These are phyloP conservation scores for Sporothrix humicola DNA, from an alignment of 2,329 filamentous ascomycete genomes.

Conservation along the genomic window DNA sequence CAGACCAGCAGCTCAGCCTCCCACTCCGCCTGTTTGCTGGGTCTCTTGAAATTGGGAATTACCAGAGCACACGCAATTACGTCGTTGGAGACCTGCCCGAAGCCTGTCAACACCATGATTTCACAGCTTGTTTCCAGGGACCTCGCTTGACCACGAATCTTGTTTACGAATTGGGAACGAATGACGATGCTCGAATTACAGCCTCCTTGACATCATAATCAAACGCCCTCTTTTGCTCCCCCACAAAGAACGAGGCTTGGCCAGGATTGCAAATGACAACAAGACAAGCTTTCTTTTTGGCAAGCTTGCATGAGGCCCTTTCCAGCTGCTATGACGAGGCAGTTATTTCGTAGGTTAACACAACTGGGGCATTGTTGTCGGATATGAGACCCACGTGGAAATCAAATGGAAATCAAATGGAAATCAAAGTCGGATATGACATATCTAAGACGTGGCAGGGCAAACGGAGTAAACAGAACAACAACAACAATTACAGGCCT, in stretches of 20 bases:
- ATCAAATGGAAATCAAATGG: no score
- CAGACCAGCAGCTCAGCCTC: slow-evolving; percentile 22
- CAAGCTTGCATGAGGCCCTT: background rate
- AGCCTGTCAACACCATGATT: background rate
- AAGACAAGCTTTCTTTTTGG: background rate
- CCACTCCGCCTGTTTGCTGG: slow-evolving; percentile 21
- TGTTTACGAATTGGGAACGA: slow-evolving; percentile 21
- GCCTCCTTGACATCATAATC: slow-evolving; percentile 8
- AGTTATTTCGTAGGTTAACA: background rate
- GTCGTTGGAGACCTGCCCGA: background rate
- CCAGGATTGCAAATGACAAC: background rate
- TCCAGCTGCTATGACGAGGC: background rate
- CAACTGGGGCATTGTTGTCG: background rate
- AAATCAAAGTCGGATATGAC: background rate
- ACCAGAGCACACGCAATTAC: background rate
- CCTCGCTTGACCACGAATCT: background rate
- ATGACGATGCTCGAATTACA: background rate
- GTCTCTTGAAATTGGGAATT: background rate
- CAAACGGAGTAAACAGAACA: no score
- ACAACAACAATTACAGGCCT: background rate
- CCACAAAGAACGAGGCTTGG: slow-evolving; percentile 20
- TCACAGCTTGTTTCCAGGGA: background rate
- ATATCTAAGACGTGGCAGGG: background rate
- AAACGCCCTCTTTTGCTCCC: background rate
- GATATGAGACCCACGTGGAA: background rate